phyloP scores from a whole-genome alignment of 257 asterid genomes.

The Rauvolfia tetraphylla region DNA sequence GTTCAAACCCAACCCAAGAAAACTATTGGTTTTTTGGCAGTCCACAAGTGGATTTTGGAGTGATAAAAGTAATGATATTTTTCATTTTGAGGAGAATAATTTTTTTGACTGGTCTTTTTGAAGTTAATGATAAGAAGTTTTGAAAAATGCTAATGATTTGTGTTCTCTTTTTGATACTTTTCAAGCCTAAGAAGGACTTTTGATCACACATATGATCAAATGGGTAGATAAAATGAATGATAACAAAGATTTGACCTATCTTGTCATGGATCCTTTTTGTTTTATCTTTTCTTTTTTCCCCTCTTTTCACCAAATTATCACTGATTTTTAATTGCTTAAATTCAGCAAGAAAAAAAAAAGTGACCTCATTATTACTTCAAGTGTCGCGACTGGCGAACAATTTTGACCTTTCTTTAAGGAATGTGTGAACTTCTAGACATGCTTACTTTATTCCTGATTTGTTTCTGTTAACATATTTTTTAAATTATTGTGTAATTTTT shows the following conservation, averaged over 20 bases:
- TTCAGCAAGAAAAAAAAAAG: neutral
- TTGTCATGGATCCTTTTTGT: neutral
- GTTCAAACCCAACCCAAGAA: neutral
- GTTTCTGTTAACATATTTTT: too few species aligned
- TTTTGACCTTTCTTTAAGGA: neutral
- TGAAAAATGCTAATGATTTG: neutral
- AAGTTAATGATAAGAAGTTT: constrained; percentile 7
- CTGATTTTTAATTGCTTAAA: neutral
- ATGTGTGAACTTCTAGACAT: neutral
- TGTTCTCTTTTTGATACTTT: neutral
- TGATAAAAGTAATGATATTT: constrained; percentile 13
- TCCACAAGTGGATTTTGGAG: constrained; percentile 5
- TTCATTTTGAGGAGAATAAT: neutral
- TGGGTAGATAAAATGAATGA: constrained; percentile 11
- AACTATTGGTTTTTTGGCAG: neutral
- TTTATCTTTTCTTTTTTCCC: neutral
- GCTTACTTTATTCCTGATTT: neutral
- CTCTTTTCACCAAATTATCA: neutral
- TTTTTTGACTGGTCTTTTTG: constrained; percentile 12
- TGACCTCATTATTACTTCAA: neutral
- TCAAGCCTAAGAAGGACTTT: neutral
- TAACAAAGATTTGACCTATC: neutral
- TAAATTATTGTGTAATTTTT: too few species aligned
- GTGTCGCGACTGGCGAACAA: neutral
- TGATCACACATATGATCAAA: neutral